A percentile compares a stretch with the other conserved stretches of the same genome.
Evolutionary conservation across 306 rosid species (phyloP).

Genomic region (Lathyrus sativus): DNA sequence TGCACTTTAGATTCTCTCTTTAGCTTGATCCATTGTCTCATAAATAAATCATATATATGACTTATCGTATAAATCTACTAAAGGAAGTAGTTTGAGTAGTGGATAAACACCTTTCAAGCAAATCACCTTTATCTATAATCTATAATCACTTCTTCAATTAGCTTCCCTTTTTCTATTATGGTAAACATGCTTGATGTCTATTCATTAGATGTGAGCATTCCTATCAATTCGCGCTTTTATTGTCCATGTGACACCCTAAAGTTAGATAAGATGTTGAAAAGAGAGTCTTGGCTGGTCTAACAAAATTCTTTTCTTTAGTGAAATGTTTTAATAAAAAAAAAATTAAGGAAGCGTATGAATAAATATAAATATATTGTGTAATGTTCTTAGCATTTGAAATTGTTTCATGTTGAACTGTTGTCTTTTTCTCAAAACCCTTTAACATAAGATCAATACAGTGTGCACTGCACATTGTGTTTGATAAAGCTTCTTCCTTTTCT

Average conservation of each 20-base stretch:
- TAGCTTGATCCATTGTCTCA: background rate
- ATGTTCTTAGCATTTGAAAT: background rate
- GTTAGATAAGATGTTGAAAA: background rate
- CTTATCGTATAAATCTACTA: background rate
- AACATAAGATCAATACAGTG: background rate
- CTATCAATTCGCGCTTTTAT: background rate
- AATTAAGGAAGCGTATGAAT: background rate
- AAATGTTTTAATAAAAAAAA: background rate
- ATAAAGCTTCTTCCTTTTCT: background rate
- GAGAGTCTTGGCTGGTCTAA: background rate
- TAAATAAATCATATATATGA: background rate
- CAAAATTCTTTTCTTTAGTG: background rate
- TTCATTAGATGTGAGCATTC: background rate
- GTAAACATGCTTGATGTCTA: background rate
- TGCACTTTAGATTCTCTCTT: background rate
- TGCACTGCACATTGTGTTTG: background rate
- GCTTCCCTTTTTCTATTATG: too few relatives aligned
- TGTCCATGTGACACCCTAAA: background rate
- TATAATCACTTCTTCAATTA: too few relatives aligned
- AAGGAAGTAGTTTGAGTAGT: background rate
- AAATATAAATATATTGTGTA: background rate
- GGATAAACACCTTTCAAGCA: slow-evolving; percentile 3
- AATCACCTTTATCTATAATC: background rate
- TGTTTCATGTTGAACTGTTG: background rate
- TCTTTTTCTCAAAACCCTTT: background rate